A percentile compares a stretch with the other conserved stretches of the same genome.
These are phyloP conservation scores for Gossypium laxum DNA, from an alignment of 441 rosid species.

Conservation along the genomic window DNA sequence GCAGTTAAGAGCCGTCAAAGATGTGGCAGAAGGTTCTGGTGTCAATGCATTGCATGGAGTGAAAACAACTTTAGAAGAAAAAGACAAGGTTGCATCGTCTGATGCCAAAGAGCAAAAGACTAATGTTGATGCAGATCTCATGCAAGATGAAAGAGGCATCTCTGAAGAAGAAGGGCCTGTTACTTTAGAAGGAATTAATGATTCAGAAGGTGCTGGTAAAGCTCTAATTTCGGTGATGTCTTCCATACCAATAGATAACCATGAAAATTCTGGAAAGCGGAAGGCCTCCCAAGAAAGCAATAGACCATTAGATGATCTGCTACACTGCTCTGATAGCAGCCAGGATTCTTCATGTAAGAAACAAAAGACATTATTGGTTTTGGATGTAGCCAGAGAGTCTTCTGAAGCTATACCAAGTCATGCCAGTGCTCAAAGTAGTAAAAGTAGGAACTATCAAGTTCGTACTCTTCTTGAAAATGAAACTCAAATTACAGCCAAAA, in stretches of 20 bases:
- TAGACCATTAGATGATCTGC: conserved; percentile 14
- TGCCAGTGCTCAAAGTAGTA: conserved; percentile 21
- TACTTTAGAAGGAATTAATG: conserved; percentile 21
- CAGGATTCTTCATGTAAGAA: conserved; percentile 34
- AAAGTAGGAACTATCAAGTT: conserved; percentile 6
- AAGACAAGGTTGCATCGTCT: conserved; percentile 16
- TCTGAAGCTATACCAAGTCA: conserved; percentile 20
- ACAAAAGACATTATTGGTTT: conserved; percentile 34
- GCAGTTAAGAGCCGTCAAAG: conserved; percentile 40
- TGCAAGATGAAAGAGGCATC: conserved; percentile 19
- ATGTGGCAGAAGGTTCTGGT: conserved; percentile 29
- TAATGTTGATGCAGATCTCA: conserved; percentile 13
- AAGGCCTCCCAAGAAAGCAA: conserved; percentile 23
- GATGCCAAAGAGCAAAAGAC: conserved; percentile 23
- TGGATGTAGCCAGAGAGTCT: conserved; percentile 21
- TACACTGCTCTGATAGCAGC: conserved; percentile 21
- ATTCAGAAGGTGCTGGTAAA: conserved; percentile 22
- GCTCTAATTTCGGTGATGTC: conserved; percentile 22
- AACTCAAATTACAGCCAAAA: conserved; percentile 18
- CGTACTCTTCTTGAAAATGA: conserved; percentile 18
- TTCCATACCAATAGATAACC: conserved; percentile 10
- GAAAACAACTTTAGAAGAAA: conserved; percentile 23
- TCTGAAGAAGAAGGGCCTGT: conserved; percentile 19
- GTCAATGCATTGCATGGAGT: conserved; percentile 9
- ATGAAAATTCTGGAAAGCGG: conserved; percentile 36